A percentile compares a stretch with the other conserved stretches of the same genome.
Evolutionary conservation across 2,329 filamentous ascomycete species (phyloP).

Genomic region (Botryotinia convoluta): DNA sequence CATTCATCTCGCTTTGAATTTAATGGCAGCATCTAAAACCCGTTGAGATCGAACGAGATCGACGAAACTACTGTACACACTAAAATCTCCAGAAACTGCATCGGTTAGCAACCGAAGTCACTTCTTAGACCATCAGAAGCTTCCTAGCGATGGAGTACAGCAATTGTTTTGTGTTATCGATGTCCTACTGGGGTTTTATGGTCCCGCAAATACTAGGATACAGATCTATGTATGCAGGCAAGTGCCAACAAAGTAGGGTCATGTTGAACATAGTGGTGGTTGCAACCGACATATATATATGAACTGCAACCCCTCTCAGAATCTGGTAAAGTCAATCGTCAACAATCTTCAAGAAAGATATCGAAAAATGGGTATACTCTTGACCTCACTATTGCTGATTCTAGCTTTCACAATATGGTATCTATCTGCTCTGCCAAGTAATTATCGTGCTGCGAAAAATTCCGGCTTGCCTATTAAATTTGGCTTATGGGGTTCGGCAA

Average conservation of each 20-base stretch:
- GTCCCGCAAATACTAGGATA: neutral
- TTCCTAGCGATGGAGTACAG: neutral
- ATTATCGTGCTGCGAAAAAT: constrained; percentile 21
- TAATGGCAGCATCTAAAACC: neutral
- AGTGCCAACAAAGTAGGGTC: neutral
- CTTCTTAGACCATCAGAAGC: neutral
- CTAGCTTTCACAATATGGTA: neutral
- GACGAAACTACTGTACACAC: neutral
- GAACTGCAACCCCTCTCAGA: neutral
- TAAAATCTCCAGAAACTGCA: neutral
- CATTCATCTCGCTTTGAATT: neutral
- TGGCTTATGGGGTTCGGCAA: constrained; percentile 19
- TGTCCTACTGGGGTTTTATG: neutral
- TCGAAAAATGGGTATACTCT: neutral
- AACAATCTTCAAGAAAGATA: neutral
- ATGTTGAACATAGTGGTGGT: neutral
- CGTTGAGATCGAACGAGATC: neutral
- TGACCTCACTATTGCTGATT: neutral
- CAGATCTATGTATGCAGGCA: neutral
- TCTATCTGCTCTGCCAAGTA: constrained; percentile 11
- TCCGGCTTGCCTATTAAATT: constrained; percentile 23
- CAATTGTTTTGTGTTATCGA: neutral
- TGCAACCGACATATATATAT: constrained; percentile 4
- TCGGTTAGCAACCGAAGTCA: neutral
- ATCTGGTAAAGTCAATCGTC: neutral